Percentiles rank a stretch among this genome's conserved stretches.
Evolutionary conservation across 495 filamentous ascomycete species (phyloP).

Genomic region (Astrocystis sublimbata): DNA sequence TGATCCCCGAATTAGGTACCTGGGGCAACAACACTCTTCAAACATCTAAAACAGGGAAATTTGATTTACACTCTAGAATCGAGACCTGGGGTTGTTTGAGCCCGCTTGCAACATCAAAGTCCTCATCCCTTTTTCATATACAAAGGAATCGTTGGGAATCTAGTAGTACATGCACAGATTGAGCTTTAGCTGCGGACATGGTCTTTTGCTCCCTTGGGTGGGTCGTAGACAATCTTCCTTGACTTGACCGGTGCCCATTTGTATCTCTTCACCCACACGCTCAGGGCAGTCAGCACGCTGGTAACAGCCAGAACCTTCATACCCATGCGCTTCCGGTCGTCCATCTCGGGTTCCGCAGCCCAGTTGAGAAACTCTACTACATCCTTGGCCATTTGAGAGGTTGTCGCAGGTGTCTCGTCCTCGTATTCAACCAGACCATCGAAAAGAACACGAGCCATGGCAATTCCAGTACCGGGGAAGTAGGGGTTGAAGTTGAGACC

Average conservation of each 20-base stretch:
- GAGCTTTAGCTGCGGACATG: constrained; percentile 37
- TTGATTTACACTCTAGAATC: constrained; percentile 41
- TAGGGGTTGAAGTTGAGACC: constrained; percentile 99
- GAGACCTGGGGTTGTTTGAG: constrained; percentile 27
- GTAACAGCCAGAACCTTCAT: constrained; percentile 85
- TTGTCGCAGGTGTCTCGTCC: constrained; percentile 88
- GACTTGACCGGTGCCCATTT: constrained; percentile 97
- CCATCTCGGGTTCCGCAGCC: constrained; percentile 98
- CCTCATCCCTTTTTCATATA: constrained; percentile 37
- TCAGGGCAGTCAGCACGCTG: constrained; percentile 76
- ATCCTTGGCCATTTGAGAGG: constrained; percentile 99
- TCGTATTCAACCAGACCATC: constrained; percentile 99
- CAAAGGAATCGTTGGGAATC: constrained; percentile 39
- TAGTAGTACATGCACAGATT: constrained; percentile 48
- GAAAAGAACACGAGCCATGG: constrained; percentile 97
- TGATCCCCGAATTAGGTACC: constrained; percentile 6
- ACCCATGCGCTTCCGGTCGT: constrained; percentile 98
- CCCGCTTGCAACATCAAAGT: constrained; percentile 24
- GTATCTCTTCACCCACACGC: constrained; percentile 98
- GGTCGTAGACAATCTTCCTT: constrained; percentile 86
- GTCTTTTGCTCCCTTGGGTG: constrained; percentile 53
- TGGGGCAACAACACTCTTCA: constrained; percentile 6
- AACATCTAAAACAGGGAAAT: constrained; percentile 34
- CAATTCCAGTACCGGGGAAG: constrained; percentile 98
- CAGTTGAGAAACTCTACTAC: constrained; percentile 98